A percentile compares a stretch with the other conserved stretches of the same genome.
These are phyloP conservation scores for Cubamyces sp. DNA, from an alignment of 768 basidiomycete genomes.

Conservation along the genomic window DNA sequence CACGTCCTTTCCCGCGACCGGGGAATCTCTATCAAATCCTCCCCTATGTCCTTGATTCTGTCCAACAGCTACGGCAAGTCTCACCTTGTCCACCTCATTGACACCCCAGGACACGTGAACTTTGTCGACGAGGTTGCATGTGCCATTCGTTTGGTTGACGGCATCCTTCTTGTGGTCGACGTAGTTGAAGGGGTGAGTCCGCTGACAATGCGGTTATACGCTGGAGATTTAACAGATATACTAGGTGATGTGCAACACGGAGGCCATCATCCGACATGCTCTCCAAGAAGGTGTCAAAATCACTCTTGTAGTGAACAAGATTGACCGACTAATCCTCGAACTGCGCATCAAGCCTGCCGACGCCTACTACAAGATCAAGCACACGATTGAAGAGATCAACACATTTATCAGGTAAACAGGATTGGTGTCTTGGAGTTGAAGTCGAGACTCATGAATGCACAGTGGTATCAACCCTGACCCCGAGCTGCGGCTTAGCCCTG, in stretches of 20 bases:
- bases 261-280: conserved; percentile 86
- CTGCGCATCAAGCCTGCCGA: conserved; percentile 93
- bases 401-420: conserved; percentile 82
- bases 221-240: neutral
- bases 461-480: conserved; percentile 90
- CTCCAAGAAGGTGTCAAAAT: conserved; percentile 88
- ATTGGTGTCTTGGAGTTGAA: neutral
- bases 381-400: conserved; percentile 98
- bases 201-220: neutral
- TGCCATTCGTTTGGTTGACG: conserved; percentile 85
- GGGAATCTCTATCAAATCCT: conserved; percentile 94
- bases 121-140: conserved; percentile 98
- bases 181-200: conserved; percentile 93
- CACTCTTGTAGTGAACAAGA: conserved; percentile 95
- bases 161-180: conserved; percentile 92
- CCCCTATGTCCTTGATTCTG: conserved; percentile 92
- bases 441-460: neutral
- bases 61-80: conserved; percentile 89
- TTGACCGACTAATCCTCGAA: conserved; percentile 96
- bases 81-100: conserved; percentile 89
- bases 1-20: conserved; percentile 88
- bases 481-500: conserved; percentile 86
- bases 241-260: conserved; percentile 92
- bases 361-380: conserved; percentile 98
- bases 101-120: conserved; percentile 98